Base-by-base conservation (phyloP, 768 basidiomycete species). In the Fistulinella prunicolor region DNA sequence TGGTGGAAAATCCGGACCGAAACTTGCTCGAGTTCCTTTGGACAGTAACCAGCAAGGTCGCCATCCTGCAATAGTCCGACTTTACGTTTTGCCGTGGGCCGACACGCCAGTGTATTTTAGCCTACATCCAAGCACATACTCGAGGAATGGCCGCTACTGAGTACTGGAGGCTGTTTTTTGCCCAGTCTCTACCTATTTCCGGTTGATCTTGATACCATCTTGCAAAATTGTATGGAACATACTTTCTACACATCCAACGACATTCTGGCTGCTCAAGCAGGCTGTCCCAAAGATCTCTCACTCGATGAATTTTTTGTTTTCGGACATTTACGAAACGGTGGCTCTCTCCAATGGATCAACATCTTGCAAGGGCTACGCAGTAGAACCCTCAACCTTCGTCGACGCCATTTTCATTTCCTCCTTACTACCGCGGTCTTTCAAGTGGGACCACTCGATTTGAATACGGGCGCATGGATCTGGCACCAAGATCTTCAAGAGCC, bases 271-370 rank as follows among this genome's bases (percentile, higher is more conserved):
- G 48, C 58, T n/a, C 77, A 78, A 52, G 53, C 59, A 0, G 51
- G 62, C 9, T 77, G 73, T 44, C 73, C 70, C 69, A 0, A 77
- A 32, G 13, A 32, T 14, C 7, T 32, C 7, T 32, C 30, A 8
- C 13, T 14, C 4, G 30, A 32, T 4, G 30, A 32, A 14, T 32
- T 32, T 12, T 4, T 32, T 14, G 30, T 14, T 3, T 32, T 73
- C 45, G 70, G 67, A 9, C 57, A 62, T 38, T 57, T 79, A 26
- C 71, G 78, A 4, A 65, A 70, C 28, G 76, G 78, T 4, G 46
- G 61, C 0, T 60, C 46, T 3, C 53, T 79, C 0, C 78, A 79
- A 40, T 78, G 75, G 77, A 54, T 70, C 34, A 79, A 79, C 48
- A 73, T 79, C 22, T 53, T 65, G 4, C 30, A 32, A 3, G 30